Evolutionary conservation across 208 protist genomes (phyloP), one percentile per base, ranked within the genome.

Genomic region (Trypanosoma congolense): DNA sequence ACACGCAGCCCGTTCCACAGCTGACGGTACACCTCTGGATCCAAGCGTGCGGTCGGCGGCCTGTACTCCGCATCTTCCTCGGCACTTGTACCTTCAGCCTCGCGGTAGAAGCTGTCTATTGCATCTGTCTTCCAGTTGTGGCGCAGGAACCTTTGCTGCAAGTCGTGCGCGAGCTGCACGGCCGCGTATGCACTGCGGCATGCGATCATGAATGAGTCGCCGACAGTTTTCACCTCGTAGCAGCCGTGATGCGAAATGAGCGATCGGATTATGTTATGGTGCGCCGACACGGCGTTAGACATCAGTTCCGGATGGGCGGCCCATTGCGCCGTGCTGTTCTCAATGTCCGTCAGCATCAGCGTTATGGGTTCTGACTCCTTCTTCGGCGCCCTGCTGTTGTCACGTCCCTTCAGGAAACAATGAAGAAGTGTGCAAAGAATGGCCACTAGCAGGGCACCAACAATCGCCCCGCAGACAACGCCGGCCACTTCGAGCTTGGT

Each of bases 221-320:
- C 83, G 31, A 87, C 73, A 47, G 77, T 90, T 65, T 90, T 90
- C 57, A 90, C 83, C 66, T 87, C 80, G 61, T 90, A 90, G 56
- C 76, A 80, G 50, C 65, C 61, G 68, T 81, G 65, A 64, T 70
- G 73, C 18, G 28, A 41, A 28, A 87, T 85, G 16, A 73, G 54
- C 29, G 59, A n/a, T 24, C 83, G 76, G 36, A 91, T 85, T 21
- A 84, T n/a, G 6, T 56, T 53, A 73, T 91, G 72, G 70, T 91
- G 78, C 40, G 67, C 41, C 18, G 75, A 56, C 5, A 91, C 62
- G 16, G 83, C 79, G 16, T 75, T 66, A 9, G 66, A 31, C 83
- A 91, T 91, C 50, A 63, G 45, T 36, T 65, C 47, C 45, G 83
- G 76, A 30, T 67, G 19, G 21, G 50, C 59, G 22, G 76, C 77